These are phyloP conservation scores for Paramyrothecium sp. DNA, from an alignment of 2,329 filamentous ascomycete genomes.

Conservation along the genomic window DNA sequence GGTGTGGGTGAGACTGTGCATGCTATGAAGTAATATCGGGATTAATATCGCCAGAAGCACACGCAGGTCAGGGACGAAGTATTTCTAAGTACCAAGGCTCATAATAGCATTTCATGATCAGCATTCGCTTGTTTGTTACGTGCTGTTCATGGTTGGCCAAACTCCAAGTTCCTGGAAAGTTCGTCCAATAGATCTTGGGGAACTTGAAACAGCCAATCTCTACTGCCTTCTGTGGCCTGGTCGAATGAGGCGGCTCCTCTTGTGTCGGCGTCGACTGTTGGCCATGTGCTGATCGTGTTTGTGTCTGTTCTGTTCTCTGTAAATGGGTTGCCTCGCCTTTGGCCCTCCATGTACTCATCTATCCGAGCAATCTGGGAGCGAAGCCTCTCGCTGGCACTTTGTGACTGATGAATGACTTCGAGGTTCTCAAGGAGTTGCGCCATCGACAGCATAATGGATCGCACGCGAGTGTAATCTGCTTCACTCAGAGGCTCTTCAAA, in stretches of 20 bases:
- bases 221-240: conserved; percentile 1
- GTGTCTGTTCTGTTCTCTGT: conserved; percentile 61
- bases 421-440: conserved; percentile 25
- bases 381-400: conserved; percentile 19
- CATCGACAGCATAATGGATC: conserved; percentile 27
- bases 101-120: neutral
- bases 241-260: neutral
- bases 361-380: conserved; percentile 18
- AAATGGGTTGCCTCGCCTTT: conserved; percentile 6
- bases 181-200: conserved; percentile 46
- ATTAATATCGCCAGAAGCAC: too few relatives aligned
- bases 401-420: conserved; percentile 17
- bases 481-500: conserved; percentile 28
- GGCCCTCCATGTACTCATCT: conserved; percentile 18
- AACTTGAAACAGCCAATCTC: conserved; percentile 34
- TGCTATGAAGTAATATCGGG: neutral
- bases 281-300: conserved; percentile 57
- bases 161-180: conserved; percentile 14
- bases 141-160: conserved; percentile 3
- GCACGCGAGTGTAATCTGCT: conserved; percentile 21
- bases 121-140: neutral
- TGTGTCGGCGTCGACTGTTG: neutral
- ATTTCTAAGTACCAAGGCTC: neutral
- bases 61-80: neutral
- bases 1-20: neutral